Conservation (phyloP, 2,329 filamentous ascomycete species). For the Fusarium vanettenii region DNA sequence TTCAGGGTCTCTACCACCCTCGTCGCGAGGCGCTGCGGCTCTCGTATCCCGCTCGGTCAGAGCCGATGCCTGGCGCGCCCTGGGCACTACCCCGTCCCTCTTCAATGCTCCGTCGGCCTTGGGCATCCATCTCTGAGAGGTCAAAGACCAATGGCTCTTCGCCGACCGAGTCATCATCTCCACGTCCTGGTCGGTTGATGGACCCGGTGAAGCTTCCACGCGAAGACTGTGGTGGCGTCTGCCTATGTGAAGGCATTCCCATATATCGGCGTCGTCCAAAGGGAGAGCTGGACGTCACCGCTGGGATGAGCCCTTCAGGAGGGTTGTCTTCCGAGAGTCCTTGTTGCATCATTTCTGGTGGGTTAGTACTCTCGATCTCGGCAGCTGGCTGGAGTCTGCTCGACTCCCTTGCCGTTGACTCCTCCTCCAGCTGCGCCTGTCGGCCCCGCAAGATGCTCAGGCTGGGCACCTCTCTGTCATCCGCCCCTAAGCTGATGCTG, state of each 20-base stretch:
- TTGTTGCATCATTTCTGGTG: constrained; percentile 54
- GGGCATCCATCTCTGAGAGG: constrained; percentile 76
- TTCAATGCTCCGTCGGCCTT: constrained; percentile 68
- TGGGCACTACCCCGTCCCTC: constrained; percentile 58
- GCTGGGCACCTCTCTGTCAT: constrained; percentile 72
- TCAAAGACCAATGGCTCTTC: constrained; percentile 80
- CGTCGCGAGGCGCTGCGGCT: constrained; percentile 50
- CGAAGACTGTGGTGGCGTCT: constrained; percentile 58
- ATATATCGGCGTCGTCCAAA: constrained; percentile 60
- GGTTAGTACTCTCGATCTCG: constrained; percentile 54
- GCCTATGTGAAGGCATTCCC: constrained; percentile 55
- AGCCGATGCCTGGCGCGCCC: constrained; percentile 45
- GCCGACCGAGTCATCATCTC: constrained; percentile 64
- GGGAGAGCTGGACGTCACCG: constrained; percentile 56
- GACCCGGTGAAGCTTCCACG: constrained; percentile 60
- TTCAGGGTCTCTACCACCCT: constrained; percentile 48
- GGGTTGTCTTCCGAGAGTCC: constrained; percentile 60
- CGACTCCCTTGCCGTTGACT: constrained; percentile 39
- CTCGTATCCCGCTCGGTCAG: constrained; percentile 55
- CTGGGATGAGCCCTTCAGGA: constrained; percentile 57
- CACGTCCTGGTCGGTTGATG: constrained; percentile 51
- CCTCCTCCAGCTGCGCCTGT: constrained; percentile 52
- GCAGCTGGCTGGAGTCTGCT: constrained; percentile 55
- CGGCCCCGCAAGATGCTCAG: constrained; percentile 70
- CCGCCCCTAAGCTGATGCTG: constrained; percentile 75